These are phyloP conservation scores for Tubosaeta sp. DNA, from an alignment of 768 basidiomycete species.

Conservation along the genomic window DNA sequence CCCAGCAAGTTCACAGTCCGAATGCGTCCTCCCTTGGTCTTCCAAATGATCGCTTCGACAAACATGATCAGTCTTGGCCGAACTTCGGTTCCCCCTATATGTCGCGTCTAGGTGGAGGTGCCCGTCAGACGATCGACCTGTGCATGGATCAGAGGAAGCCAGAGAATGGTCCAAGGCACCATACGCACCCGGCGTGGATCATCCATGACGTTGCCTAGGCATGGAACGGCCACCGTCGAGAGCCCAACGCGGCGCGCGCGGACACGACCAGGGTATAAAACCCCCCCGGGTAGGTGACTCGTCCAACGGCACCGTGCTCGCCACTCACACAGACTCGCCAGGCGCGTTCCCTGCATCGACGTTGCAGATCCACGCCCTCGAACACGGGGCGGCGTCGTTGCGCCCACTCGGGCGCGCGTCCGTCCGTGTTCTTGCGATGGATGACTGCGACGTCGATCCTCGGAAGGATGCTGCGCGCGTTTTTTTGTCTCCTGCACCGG, in stretches of 20 bases:
- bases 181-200: slow-evolving; percentile 13
- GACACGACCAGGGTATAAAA: slow-evolving; percentile 15
- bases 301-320: neutral
- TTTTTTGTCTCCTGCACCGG: too few species aligned
- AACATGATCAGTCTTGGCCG: neutral
- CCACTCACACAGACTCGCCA: slow-evolving; percentile 1
- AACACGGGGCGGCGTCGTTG: slow-evolving; percentile 22
- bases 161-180: neutral
- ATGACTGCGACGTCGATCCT: slow-evolving; percentile 69
- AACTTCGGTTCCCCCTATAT: neutral
- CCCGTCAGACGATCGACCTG: slow-evolving; percentile 3
- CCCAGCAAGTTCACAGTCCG: slow-evolving; percentile 15
- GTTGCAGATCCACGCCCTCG: slow-evolving; percentile 29
- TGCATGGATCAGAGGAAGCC: slow-evolving; percentile 8
- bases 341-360: slow-evolving; percentile 32
- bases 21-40: slow-evolving; percentile 4
- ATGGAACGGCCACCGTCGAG: neutral
- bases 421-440: slow-evolving; percentile 63
- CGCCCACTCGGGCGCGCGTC: slow-evolving; percentile 23
- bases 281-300: neutral
- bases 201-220: neutral
- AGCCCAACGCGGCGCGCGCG: neutral
- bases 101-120: neutral
- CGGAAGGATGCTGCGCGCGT: slow-evolving; percentile 19
- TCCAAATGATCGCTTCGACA: neutral